phyloP scores from a whole-genome alignment of 2,329 filamentous ascomycete species.

The Neurospora crassa region DNA sequence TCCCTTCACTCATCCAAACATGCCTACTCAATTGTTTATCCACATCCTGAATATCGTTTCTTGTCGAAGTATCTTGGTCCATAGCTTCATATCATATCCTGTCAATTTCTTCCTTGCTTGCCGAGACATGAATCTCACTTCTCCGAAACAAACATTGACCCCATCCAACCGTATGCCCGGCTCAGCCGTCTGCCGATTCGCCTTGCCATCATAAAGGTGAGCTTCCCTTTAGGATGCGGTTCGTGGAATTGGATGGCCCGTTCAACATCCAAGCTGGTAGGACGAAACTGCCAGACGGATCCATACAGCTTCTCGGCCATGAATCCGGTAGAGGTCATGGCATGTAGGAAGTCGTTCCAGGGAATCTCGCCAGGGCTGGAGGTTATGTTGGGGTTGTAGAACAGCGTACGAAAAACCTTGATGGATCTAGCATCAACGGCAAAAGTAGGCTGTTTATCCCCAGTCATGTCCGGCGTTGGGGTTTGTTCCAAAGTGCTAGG shows the following conservation, averaged over 20 bases:
- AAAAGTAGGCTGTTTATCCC: constrained; percentile 5
- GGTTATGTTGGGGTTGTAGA: constrained; percentile 24
- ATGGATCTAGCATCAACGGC: constrained; percentile 22
- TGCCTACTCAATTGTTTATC: neutral
- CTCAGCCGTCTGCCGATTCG: constrained; percentile 37
- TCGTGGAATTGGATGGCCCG: constrained; percentile 51
- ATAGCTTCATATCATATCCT: neutral
- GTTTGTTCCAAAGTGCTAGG: neutral
- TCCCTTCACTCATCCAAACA: neutral
- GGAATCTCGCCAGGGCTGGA: constrained; percentile 36
- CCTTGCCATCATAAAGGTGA: constrained; percentile 36
- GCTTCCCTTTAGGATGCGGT: constrained; percentile 45
- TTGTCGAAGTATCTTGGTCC: neutral
- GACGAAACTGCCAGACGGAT: constrained; percentile 50
- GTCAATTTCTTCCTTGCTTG: neutral
- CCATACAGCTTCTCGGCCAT: constrained; percentile 46
- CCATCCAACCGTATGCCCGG: constrained; percentile 41
- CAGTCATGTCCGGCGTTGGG: neutral
- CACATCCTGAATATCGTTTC: neutral
- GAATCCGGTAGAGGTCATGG: constrained; percentile 41
- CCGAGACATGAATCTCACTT: neutral
- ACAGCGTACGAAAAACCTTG: constrained; percentile 30
- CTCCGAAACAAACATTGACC: constrained; percentile 30
- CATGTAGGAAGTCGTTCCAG: constrained; percentile 44
- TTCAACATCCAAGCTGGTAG: constrained; percentile 29